A percentile compares a stretch with the other conserved stretches of the same genome.
These are phyloP conservation scores for Trypanosoma lewisi DNA, from an alignment of 208 protist genomes.

Conservation along the genomic window DNA sequence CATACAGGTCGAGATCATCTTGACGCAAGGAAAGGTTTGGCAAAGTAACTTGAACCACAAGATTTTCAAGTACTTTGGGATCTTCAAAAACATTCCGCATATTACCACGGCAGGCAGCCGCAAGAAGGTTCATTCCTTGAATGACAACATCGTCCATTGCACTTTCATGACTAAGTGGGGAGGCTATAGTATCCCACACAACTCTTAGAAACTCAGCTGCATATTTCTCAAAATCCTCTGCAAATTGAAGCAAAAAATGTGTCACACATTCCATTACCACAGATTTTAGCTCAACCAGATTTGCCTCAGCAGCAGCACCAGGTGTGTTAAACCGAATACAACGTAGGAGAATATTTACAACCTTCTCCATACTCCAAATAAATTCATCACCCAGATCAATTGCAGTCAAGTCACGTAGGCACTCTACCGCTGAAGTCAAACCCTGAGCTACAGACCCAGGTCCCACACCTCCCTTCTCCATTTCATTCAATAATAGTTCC, in stretches of 20 bases:
- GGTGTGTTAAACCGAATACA: conserved; percentile 47
- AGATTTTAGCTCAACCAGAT: conserved; percentile 80
- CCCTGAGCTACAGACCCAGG: conserved; percentile 38
- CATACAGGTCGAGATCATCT: conserved; percentile 92
- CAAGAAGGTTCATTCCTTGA: conserved; percentile 89
- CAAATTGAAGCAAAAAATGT: conserved; percentile 91
- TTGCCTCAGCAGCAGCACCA: conserved; percentile 28
- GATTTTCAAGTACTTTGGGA: conserved; percentile 58
- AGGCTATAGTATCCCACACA: conserved; percentile 86
- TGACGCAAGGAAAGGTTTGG: conserved; percentile 93
- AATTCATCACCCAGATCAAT: conserved; percentile 95
- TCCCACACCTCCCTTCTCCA: conserved; percentile 11
- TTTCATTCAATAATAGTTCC: conserved; percentile 14
- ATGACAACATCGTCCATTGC: conserved; percentile 86
- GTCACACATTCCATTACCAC: conserved; percentile 84
- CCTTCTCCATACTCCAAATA: conserved; percentile 74
- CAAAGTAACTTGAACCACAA: conserved; percentile 92
- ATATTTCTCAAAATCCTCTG: conserved; percentile 92
- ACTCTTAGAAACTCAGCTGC: conserved; percentile 81
- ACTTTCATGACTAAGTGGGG: conserved; percentile 31
- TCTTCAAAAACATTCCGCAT: conserved; percentile 79
- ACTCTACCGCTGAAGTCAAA: conserved; percentile 64
- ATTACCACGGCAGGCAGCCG: conserved; percentile 72
- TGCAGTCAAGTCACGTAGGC: conserved; percentile 76
- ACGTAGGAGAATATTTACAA: conserved; percentile 57